Evolutionary conservation across 768 basidiomycete genomes (phyloP).

Genomic region (Phaeolepiota aurea): DNA sequence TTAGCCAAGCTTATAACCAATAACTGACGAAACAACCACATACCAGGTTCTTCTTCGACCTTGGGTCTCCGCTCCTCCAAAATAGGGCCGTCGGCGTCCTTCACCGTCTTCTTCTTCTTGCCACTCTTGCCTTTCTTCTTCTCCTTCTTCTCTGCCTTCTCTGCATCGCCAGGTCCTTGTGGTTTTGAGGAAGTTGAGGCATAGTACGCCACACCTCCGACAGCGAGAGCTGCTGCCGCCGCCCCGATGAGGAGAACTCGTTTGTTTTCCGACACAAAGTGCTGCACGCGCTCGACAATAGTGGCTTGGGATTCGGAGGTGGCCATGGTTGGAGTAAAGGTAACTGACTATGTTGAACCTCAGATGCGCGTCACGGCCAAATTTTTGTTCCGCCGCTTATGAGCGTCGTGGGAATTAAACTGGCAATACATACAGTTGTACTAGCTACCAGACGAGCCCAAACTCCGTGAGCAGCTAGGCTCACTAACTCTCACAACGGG

Average conservation of each 20-base stretch:
- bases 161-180: slow-evolving; percentile 23
- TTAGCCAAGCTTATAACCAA: too few species aligned
- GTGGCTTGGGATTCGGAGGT: slow-evolving; percentile 10
- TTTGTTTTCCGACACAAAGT: slow-evolving; percentile 72
- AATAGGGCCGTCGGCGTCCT: slow-evolving; percentile 63
- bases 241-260: slow-evolving; percentile 65
- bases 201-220: slow-evolving; percentile 73
- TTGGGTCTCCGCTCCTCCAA: slow-evolving; percentile 64
- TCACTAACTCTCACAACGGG: neutral
- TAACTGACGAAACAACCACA: neutral
- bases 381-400: slow-evolving; percentile 2
- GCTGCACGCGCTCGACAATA: slow-evolving; percentile 55
- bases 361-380: slow-evolving; percentile 1
- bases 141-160: slow-evolving; percentile 37
- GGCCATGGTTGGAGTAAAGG: slow-evolving; percentile 6
- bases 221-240: slow-evolving; percentile 62
- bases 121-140: slow-evolving; percentile 37
- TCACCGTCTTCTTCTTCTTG: slow-evolving; percentile 46
- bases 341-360: neutral
- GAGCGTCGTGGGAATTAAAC: slow-evolving; percentile 2
- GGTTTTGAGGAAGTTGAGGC: slow-evolving; percentile 44
- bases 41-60: slow-evolving; percentile 13
- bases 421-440: neutral
- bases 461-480: too few species aligned
- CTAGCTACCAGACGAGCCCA: neutral